Percentiles rank a stretch among this genome's conserved stretches.
phyloP scores from a whole-genome alignment of 2,329 filamentous ascomycete species.

The Exophiala calicioides region DNA sequence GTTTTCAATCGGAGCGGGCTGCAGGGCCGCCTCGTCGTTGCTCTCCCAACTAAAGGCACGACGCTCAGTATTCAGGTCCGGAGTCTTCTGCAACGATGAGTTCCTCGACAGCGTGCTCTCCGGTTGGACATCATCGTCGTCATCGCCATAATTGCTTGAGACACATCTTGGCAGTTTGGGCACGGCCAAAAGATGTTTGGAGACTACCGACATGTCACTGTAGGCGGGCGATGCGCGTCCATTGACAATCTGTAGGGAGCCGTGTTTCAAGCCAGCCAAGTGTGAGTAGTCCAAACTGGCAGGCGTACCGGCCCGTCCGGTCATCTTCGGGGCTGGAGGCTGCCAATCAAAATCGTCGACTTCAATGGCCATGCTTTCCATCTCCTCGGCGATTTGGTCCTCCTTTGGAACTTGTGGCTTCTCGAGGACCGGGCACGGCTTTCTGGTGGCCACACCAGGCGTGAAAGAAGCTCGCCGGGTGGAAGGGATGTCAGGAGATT shows the following conservation, averaged over 20 bases:
- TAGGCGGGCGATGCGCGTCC: conserved; percentile 31
- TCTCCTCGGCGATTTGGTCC: conserved; percentile 6
- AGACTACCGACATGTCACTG: conserved; percentile 29
- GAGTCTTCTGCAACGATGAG: neutral
- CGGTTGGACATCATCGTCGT: conserved; percentile 15
- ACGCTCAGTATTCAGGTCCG: neutral
- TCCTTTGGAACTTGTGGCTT: conserved; percentile 10
- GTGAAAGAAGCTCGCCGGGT: conserved; percentile 29
- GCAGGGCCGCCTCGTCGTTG: conserved; percentile 7
- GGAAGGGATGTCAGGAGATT: conserved; percentile 23
- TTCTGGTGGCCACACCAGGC: conserved; percentile 30
- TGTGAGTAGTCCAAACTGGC: conserved; percentile 29
- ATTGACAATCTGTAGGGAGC: conserved; percentile 31
- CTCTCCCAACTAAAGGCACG: conserved; percentile 21
- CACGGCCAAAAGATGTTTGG: conserved; percentile 18
- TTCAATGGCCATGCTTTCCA: conserved; percentile 9
- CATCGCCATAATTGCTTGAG: conserved; percentile 30
- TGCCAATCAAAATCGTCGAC: conserved; percentile 18
- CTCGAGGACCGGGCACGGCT: conserved; percentile 2
- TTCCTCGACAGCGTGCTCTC: neutral
- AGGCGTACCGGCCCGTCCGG: conserved; percentile 28
- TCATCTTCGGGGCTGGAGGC: conserved; percentile 21
- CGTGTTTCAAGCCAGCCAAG: conserved; percentile 26
- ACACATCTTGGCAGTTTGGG: conserved; percentile 17
- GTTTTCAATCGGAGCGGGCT: conserved; percentile 6